These are phyloP conservation scores for Penicillium longicatenatum DNA, from an alignment of 495 filamentous ascomycete genomes.

Conservation along the genomic window DNA sequence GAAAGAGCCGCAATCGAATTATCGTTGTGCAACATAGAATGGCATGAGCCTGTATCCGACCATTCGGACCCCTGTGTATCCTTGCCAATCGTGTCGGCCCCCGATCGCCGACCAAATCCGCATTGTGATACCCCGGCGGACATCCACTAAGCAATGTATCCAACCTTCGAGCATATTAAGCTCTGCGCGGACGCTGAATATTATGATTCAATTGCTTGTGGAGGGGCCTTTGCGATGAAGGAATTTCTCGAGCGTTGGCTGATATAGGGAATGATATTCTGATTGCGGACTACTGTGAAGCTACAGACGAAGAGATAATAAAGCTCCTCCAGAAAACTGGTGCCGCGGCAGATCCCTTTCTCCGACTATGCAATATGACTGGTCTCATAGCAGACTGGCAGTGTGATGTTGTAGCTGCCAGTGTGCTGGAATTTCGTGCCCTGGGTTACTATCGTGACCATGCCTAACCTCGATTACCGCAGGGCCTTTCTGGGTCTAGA, in stretches of 20 bases:
- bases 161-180: slow-evolving; percentile 21
- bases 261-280: slow-evolving; percentile 24
- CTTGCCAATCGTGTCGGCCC: slow-evolving; percentile 4
- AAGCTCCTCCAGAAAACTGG: slow-evolving; percentile 17
- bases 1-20: too few relatives aligned
- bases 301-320: slow-evolving; percentile 11
- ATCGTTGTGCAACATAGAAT: too few relatives aligned
- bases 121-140: slow-evolving; percentile 6
- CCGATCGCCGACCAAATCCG: slow-evolving; percentile 20
- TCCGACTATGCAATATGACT: slow-evolving; percentile 21
- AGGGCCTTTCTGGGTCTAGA: slow-evolving; percentile 23
- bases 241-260: slow-evolving; percentile 19
- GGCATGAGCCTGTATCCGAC: too few relatives aligned
- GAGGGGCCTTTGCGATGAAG: slow-evolving; percentile 16
- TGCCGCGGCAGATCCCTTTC: slow-evolving; percentile 21
- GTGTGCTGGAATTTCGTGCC: slow-evolving; percentile 25
- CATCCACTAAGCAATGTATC: slow-evolving; percentile 16
- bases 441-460: slow-evolving; percentile 26
- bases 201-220: slow-evolving; percentile 16
- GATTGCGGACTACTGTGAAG: slow-evolving; percentile 31
- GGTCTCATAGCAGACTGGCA: slow-evolving; percentile 15
- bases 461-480: slow-evolving; percentile 4
- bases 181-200: slow-evolving; percentile 26
- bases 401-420: slow-evolving; percentile 15
- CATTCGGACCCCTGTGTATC: too few relatives aligned